A percentile compares a stretch with the other conserved stretches of the same genome.
These are phyloP conservation scores for Edaphochlamys debaryana DNA, from an alignment of 139 green algal genomes.

Conservation along the genomic window DNA sequence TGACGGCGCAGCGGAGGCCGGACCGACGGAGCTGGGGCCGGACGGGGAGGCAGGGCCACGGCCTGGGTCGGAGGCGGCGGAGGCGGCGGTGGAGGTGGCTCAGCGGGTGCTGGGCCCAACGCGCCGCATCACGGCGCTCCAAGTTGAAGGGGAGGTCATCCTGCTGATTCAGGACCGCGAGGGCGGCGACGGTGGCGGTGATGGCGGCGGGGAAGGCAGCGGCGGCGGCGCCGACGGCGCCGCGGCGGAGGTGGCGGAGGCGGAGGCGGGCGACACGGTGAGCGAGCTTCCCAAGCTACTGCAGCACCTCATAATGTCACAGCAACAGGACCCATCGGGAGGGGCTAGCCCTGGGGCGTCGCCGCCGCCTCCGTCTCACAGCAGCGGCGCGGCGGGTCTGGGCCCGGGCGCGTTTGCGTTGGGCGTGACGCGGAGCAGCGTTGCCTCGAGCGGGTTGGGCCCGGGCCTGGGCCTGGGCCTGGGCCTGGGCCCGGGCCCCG, in stretches of 20 bases:
- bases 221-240: background rate
- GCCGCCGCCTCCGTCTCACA: too few species aligned
- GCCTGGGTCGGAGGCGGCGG: background rate
- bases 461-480: too few species aligned
- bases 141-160: background rate
- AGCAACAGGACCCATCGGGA: background rate
- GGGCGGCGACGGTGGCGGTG: background rate
- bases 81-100: background rate
- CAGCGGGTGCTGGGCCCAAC: background rate
- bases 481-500: too few species aligned
- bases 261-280: background rate
- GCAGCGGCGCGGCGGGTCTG: background rate
- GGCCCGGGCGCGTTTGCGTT: too few species aligned
- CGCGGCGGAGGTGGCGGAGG: background rate
- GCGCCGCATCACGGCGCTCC: background rate
- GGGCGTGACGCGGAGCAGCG: too few species aligned
- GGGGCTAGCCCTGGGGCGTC: too few species aligned
- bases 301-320: background rate
- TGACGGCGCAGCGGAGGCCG: too few species aligned
- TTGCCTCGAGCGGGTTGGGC: too few species aligned
- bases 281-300: constrained; percentile 1
- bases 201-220: background rate
- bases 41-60: too few species aligned
- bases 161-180: background rate
- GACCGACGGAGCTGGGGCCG: too few species aligned